Evolutionary conservation across 352 stramenopile genomes (phyloP), one percentile per base, ranked within the genome.

Genomic region (Phytophthora pseudosyringae): DNA sequence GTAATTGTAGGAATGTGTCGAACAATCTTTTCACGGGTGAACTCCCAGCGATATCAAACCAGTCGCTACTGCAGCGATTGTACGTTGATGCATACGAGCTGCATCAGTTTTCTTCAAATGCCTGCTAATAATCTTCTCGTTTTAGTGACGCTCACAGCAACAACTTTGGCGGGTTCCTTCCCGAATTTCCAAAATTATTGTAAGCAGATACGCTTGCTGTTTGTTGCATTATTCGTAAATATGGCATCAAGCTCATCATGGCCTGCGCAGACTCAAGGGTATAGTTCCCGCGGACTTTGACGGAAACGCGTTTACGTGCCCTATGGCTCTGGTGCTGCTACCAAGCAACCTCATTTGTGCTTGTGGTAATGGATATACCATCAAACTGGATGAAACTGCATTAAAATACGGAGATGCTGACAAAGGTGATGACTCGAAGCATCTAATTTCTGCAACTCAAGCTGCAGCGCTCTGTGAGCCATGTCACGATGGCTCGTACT

Each of bases 31-130:
- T 91, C 13, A 70, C 47, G 3, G 79, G 83, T 7, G 31, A 48
- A 29, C 28, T 92, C 0, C 79, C 79, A 1, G 35, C 60, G 12
- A 64, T 90, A 35, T 76, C 59, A 33, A 86, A 85, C 26, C 71
- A 80, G 46, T 82, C 79, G 5, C 60, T 49, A 7, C 65, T 91
- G 16, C 64, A 59, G 40, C 59, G 41, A 16, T 86, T 90, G 83
- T 90, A 81, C 41, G 80, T 72, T 32, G n/a, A 9, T 1, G 44
- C 13, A 10, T 39, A 12, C 7, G 16, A 25, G 29, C 25, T 47
- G 11, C 25, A 39, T 36, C 1, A 3, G 25, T 44, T 15, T 10
- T 10, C n/a, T 28, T 26, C 26, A 3, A 16, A 18, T 18, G 7
- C 9, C 28, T 36, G 29, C 18, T 64, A 39, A 59, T 13, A 16